Evolutionary conservation across 495 filamentous ascomycete genomes (phyloP).

Genomic region (Neurospora sublineolata): DNA sequence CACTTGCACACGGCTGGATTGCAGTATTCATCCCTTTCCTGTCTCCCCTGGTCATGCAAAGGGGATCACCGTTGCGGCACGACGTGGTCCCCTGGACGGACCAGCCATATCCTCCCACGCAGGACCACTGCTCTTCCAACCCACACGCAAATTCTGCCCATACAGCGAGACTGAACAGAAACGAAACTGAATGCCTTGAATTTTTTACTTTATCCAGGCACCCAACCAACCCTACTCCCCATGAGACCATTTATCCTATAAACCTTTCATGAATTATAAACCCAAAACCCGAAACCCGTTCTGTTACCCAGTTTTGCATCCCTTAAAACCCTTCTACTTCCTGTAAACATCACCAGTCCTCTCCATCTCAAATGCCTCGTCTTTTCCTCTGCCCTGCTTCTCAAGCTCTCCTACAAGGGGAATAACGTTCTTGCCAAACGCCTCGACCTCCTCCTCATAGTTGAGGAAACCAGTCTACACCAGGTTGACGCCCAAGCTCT

Average conservation of each 20-base stretch:
- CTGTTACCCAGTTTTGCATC: not conserved
- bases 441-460: conserved; percentile 37
- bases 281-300: not conserved
- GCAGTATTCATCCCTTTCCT: not conserved
- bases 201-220: not conserved
- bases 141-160: not conserved
- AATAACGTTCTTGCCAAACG: conserved; percentile 33
- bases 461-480: conserved; percentile 34
- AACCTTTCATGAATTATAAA: not conserved
- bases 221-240: not conserved
- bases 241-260: not conserved
- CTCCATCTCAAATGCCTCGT: conserved; percentile 29
- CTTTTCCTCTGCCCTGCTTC: conserved; percentile 32
- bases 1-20: not conserved
- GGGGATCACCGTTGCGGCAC: not conserved
- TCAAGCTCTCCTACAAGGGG: conserved; percentile 33
- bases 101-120: not conserved
- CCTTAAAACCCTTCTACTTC: not conserved
- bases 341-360: conserved; percentile 31
- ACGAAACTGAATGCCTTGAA: not conserved
- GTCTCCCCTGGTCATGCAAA: not conserved
- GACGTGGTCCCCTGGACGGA: not conserved
- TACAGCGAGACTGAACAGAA: not conserved
- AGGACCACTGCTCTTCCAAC: not conserved
- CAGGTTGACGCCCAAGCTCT: conserved; percentile 33